Percentiles rank a stretch among this genome's conserved stretches.
phyloP scores from a whole-genome alignment of 345 rosid genomes.

The Cardamine occulta region DNA sequence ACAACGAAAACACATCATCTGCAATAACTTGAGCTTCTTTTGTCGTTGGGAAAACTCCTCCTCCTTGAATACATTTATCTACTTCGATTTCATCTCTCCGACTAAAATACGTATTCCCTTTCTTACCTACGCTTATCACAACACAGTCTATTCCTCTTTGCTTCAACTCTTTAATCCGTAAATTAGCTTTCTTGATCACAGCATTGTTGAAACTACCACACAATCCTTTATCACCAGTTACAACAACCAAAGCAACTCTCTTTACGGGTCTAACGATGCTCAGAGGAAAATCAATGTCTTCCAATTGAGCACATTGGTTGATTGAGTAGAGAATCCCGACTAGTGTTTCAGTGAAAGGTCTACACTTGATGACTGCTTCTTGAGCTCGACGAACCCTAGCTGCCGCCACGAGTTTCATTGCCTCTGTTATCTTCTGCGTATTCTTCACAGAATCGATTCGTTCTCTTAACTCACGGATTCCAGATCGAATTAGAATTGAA shows the following conservation, averaged over 20 bases:
- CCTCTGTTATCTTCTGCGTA: constrained; percentile 75
- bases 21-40: constrained; percentile 89
- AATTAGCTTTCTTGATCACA: constrained; percentile 62
- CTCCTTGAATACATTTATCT: constrained; percentile 59
- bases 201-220: constrained; percentile 87
- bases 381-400: constrained; percentile 85
- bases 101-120: constrained; percentile 75
- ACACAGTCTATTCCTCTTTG: constrained; percentile 60
- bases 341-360: constrained; percentile 74
- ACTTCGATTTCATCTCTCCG: constrained; percentile 54
- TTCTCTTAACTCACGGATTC: constrained; percentile 66
- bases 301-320: constrained; percentile 57
- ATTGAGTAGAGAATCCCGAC: constrained; percentile 58
- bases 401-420: constrained; percentile 87
- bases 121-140: constrained; percentile 79
- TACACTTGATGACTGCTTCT: constrained; percentile 75
- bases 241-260: constrained; percentile 74
- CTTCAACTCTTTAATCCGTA: constrained; percentile 61
- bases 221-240: constrained; percentile 72
- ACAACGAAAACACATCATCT: constrained; percentile 75
- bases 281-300: constrained; percentile 74
- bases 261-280: constrained; percentile 66
- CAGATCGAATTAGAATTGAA: constrained; percentile 43
- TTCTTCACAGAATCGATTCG: constrained; percentile 66
- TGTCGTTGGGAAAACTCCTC: constrained; percentile 60